A percentile compares a stretch with the other conserved stretches of the same genome.
phyloP scores from a whole-genome alignment of 495 filamentous ascomycete species.

The Chaetomium tenue region DNA sequence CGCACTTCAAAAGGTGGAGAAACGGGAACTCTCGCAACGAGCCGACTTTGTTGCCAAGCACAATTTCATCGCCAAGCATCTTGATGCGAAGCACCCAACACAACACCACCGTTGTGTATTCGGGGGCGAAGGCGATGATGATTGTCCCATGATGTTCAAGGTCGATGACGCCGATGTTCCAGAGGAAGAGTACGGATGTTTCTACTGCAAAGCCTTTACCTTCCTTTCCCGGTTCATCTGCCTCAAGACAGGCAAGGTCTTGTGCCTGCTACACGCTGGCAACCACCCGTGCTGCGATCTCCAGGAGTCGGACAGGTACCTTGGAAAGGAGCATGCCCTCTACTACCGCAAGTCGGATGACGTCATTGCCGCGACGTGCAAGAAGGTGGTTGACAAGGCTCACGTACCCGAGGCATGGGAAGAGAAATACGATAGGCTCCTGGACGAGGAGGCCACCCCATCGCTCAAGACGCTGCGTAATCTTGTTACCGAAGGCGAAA shows the following conservation, averaged over 20 bases:
- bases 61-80: conserved; percentile 51
- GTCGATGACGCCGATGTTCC: conserved; percentile 71
- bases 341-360: conserved; percentile 75
- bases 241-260: conserved; percentile 66
- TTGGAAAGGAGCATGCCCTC: conserved; percentile 63
- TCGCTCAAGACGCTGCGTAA: conserved; percentile 81
- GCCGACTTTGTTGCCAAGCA: conserved; percentile 67
- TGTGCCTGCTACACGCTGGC: conserved; percentile 78
- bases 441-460: conserved; percentile 79
- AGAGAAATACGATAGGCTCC: conserved; percentile 79
- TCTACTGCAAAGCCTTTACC: conserved; percentile 86
- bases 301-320: conserved; percentile 56
- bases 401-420: conserved; percentile 84
- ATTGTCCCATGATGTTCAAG: conserved; percentile 46
- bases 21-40: conserved; percentile 68
- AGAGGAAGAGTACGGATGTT: conserved; percentile 88
- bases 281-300: conserved; percentile 74
- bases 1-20: conserved; percentile 72
- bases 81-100: conserved; percentile 44
- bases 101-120: conserved; percentile 43
- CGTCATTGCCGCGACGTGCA: conserved; percentile 59
- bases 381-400: conserved; percentile 83
- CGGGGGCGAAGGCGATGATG: conserved; percentile 39
- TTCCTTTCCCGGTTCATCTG: conserved; percentile 91
- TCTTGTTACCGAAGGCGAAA: conserved; percentile 90